Percentiles rank a stretch among this genome's conserved stretches.
Evolutionary conservation across 805 yeast genomes (phyloP).

Genomic region (Monosporozyma yasuniensis): DNA sequence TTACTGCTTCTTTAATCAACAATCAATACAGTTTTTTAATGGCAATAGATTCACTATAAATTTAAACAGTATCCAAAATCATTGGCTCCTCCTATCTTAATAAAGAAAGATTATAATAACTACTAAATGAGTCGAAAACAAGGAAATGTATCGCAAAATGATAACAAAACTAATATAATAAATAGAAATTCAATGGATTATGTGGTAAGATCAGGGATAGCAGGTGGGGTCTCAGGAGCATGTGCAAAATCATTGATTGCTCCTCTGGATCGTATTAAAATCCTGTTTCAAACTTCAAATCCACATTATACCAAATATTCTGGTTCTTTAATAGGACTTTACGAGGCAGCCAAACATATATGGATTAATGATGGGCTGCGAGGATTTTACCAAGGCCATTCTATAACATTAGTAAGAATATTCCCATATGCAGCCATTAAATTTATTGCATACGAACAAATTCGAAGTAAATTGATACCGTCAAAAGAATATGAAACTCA

Average conservation of each 20-base stretch:
- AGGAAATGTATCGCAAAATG: not conserved
- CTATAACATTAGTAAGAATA: constrained; percentile 81
- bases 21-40: not conserved
- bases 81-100: not conserved
- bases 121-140: not conserved
- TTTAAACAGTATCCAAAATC: not conserved
- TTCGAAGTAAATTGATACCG: constrained; percentile 72
- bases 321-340: constrained; percentile 71
- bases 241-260: constrained; percentile 95
- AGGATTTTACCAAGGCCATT: constrained; percentile 92
- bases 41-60: not conserved
- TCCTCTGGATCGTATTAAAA: constrained; percentile 90
- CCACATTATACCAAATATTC: constrained; percentile 77
- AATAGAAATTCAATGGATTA: constrained; percentile 72
- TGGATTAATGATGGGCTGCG: constrained; percentile 56
- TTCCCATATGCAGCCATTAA: constrained; percentile 97
- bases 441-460: constrained; percentile 92
- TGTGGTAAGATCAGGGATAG: constrained; percentile 72
- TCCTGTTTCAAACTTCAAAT: constrained; percentile 87
- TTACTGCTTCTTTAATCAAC: not conserved
- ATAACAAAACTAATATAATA: constrained; percentile 6
- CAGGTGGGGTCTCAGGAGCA: constrained; percentile 93
- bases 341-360: constrained; percentile 62
- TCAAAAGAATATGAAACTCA: constrained; percentile 68
- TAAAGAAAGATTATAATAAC: not conserved